Evolutionary conservation across 257 asterid species (phyloP).

Genomic region (Primulina tabacum): DNA sequence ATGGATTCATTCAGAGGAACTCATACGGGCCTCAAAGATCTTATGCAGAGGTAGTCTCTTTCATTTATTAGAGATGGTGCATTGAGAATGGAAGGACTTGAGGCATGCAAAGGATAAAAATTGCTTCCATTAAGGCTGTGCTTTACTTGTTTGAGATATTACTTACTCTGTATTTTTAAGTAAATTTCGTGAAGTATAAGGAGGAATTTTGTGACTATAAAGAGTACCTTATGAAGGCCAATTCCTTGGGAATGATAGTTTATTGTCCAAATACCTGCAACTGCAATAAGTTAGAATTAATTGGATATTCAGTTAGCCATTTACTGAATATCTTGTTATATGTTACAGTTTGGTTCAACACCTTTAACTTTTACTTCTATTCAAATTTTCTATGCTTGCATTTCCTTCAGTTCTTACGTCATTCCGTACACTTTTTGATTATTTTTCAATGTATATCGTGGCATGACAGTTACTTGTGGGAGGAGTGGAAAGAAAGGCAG

Average conservation of each 20-base stretch:
- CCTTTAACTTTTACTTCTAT: not conserved
- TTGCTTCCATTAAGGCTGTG: not conserved
- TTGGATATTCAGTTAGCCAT: not conserved
- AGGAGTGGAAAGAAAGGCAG: constrained; percentile 92
- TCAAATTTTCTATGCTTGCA: constrained; percentile 4
- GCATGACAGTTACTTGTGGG: constrained; percentile 76
- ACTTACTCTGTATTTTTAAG: not conserved
- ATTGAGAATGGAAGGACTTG: constrained; percentile 1
- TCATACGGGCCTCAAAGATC: constrained; percentile 54
- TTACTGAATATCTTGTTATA: not conserved
- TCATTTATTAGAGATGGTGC: not conserved
- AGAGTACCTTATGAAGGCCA: constrained; percentile 17
- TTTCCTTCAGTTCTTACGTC: constrained; percentile 17
- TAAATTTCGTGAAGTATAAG: constrained; percentile 16
- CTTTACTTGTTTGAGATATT: constrained; percentile 12
- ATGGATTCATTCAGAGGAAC: constrained; percentile 59
- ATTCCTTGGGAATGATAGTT: not conserved
- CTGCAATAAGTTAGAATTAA: constrained; percentile 20
- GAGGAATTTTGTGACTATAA: constrained; percentile 10
- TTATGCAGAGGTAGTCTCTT: constrained; percentile 43
- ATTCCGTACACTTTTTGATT: constrained; percentile 19
- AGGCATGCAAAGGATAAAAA: not conserved
- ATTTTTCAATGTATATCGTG: constrained; percentile 23
- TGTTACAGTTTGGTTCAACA: constrained; percentile 5
- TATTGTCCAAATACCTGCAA: constrained; percentile 7